A percentile compares a stretch with the other conserved stretches of the same genome.
These are phyloP conservation scores for Onygena corvina DNA, from an alignment of 2,329 filamentous ascomycete genomes.

Conservation along the genomic window DNA sequence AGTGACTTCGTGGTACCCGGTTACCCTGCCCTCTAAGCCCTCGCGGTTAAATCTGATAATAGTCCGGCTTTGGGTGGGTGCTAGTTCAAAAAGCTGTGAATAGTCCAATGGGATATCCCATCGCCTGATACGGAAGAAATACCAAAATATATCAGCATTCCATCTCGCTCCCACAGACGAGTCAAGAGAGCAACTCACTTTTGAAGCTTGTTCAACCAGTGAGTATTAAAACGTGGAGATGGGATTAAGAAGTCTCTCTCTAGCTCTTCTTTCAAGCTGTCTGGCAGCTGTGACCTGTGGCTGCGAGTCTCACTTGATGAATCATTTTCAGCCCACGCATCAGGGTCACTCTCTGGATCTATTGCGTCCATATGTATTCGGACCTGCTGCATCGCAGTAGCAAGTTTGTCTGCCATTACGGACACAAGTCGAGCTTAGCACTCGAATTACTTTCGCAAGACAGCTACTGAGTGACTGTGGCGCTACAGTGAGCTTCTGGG, in stretches of 20 bases:
- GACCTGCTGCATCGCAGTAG: constrained; percentile 10
- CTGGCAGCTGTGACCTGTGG: constrained; percentile 33
- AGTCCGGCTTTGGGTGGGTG: constrained; percentile 86
- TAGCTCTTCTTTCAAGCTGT: constrained; percentile 57
- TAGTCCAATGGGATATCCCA: constrained; percentile 78
- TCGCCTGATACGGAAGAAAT: constrained; percentile 28
- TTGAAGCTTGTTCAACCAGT: constrained; percentile 83
- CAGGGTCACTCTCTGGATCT: constrained; percentile 8
- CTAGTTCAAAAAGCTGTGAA: constrained; percentile 71
- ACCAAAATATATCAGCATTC: constrained; percentile 10
- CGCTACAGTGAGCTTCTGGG: too few relatives aligned
- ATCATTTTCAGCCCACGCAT: constrained; percentile 8
- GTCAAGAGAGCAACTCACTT: constrained; percentile 24
- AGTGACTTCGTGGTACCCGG: constrained; percentile 87
- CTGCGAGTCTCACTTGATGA: constrained; percentile 7
- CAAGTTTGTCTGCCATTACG: constrained; percentile 10
- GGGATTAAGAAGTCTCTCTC: constrained; percentile 70
- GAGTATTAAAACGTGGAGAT: constrained; percentile 62
- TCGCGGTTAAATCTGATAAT: constrained; percentile 84
- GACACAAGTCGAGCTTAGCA: not conserved
- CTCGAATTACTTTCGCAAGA: too few relatives aligned
- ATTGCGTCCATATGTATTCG: constrained; percentile 5
- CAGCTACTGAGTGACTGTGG: not conserved
- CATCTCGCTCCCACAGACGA: not conserved
- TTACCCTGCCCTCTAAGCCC: constrained; percentile 83